These are phyloP conservation scores for Coccomyxa subellipsoidea DNA, from an alignment of 163 green algal genomes.

Conservation along the genomic window DNA sequence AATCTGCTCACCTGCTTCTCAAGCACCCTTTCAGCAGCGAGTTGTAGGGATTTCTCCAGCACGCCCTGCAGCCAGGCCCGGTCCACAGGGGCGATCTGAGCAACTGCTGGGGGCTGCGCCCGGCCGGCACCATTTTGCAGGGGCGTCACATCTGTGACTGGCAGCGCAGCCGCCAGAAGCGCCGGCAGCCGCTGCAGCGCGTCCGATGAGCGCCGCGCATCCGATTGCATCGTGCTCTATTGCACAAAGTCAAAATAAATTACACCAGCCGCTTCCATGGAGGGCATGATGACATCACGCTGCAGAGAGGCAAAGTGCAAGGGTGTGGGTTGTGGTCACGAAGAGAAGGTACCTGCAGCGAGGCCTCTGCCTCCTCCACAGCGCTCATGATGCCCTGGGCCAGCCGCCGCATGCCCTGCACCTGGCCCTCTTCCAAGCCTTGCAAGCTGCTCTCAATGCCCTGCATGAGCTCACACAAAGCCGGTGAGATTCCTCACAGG, in stretches of 20 bases:
- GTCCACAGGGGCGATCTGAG: not conserved
- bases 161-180: slow-evolving; percentile 47
- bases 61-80: not conserved
- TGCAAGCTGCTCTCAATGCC: slow-evolving; percentile 54
- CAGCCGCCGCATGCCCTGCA: slow-evolving; percentile 48
- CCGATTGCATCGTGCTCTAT: slow-evolving; percentile 38
- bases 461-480: slow-evolving; percentile 13
- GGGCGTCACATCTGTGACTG: slow-evolving; percentile 22
- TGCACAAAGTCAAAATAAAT: not conserved
- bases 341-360: slow-evolving; percentile 55
- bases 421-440: slow-evolving; percentile 56
- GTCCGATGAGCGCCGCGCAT: slow-evolving; percentile 37
- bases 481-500: not conserved
- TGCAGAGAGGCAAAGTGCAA: too few species aligned
- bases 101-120: not conserved
- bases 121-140: not conserved
- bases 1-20: not conserved
- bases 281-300: too few species aligned
- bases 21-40: not conserved
- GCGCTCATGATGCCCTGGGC: slow-evolving; percentile 36
- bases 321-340: too few species aligned
- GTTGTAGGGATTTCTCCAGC: not conserved
- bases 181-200: slow-evolving; percentile 49
- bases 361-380: slow-evolving; percentile 49
- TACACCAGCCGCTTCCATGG: too few species aligned